Evolutionary conservation across 495 filamentous ascomycete species (phyloP), one percentile per base, ranked within the genome.

Genomic region (Neurospora sp.): DNA sequence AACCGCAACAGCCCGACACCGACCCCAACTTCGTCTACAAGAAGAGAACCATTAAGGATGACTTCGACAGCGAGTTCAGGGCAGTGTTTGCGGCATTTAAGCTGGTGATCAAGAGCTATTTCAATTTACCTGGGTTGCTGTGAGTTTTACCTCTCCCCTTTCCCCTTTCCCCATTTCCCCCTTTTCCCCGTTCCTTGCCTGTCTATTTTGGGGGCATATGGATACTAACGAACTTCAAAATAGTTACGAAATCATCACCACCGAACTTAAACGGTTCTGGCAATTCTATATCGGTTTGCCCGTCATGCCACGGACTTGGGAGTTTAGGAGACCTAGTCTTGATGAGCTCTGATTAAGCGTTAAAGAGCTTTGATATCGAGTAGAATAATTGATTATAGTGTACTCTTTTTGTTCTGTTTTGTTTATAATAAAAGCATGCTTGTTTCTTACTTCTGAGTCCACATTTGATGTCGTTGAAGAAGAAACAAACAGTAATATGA

Each of bases 201-300:
- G n/a, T n/a, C n/a, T n/a, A n/a, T n/a, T n/a, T n/a, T n/a, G n/a
- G n/a, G n/a, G n/a, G n/a, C n/a, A n/a, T n/a, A n/a, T n/a, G n/a
- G n/a, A n/a, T n/a, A n/a, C n/a, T n/a, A n/a, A n/a, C n/a, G n/a
- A n/a, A n/a, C n/a, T n/a, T n/a, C n/a, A n/a, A 24, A 62, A 31
- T 71, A 94, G 92, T 13, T 88, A 84, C 74, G 79, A 88, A 37
- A 91, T 97, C 70, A 36, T 85, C 11, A 74, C 88, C 4, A 77
- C 86, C 0, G 93, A 97, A 79, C 59, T 87, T 5, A 79, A 79
- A 66, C 86, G 94, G 48, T 74, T 92, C 21, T 95, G 90, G 89
- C 86, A 91, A 69, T 92, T 84, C 78, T 97, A 90, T 84, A 82
- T 97, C n/a, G 94, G 94, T 37, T 79, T 93, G 71, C 91, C 93